phyloP scores from a whole-genome alignment of 805 yeast genomes.

The Debaryomyces tyrocola region DNA sequence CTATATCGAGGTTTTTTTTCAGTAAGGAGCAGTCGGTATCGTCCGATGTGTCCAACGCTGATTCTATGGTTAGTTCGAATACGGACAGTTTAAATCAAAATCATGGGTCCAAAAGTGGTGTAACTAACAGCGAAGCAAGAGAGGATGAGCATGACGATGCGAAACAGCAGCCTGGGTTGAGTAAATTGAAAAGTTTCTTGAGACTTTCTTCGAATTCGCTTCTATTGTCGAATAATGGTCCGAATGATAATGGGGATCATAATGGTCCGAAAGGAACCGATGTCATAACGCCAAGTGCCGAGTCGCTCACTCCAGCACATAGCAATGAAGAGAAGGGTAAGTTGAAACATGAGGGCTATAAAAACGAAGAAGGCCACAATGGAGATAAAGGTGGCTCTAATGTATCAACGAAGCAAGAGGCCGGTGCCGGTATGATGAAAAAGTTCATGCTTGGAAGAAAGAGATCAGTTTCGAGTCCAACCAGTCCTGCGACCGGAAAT shows the following conservation, averaged over 20 bases:
- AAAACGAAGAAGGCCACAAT: neutral
- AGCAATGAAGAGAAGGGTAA: neutral
- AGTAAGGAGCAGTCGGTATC: conserved; percentile 16
- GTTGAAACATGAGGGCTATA: neutral
- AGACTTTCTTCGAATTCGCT: conserved; percentile 13
- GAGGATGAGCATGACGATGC: conserved; percentile 11
- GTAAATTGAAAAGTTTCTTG: conserved; percentile 29
- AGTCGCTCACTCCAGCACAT: conserved; percentile 6
- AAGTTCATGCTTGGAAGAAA: conserved; percentile 16
- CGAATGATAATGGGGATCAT: neutral
- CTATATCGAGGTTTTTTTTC: conserved; percentile 26
- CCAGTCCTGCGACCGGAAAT: conserved; percentile 4
- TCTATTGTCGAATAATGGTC: neutral
- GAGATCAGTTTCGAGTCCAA: conserved; percentile 17
- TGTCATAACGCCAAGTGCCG: conserved; percentile 4
- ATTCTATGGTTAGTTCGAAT: neutral
- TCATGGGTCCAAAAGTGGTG: no score
- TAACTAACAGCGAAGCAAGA: neutral
- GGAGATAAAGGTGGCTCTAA: neutral
- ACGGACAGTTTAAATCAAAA: no score
- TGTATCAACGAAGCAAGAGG: neutral
- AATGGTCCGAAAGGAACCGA: neutral
- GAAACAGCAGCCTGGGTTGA: conserved; percentile 21
- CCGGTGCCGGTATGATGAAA: conserved; percentile 6
- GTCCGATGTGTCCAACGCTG: neutral